phyloP scores from a whole-genome alignment of 305 asterid species.

The Solanum hybrid region DNA sequence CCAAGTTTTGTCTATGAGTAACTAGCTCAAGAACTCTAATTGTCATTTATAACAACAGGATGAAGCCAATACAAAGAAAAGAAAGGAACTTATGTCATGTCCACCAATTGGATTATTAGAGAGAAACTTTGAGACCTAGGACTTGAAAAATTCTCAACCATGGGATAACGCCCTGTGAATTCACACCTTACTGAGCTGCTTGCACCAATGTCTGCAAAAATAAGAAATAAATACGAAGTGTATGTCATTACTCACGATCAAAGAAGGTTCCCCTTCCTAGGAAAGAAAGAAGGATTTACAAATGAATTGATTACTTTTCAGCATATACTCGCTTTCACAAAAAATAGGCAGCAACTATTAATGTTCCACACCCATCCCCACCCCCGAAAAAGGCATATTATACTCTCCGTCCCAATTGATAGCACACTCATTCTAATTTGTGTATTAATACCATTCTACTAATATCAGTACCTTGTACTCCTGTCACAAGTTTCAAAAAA shows the following conservation, averaged over 20 bases:
- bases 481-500: background rate
- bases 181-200: constrained; percentile 11
- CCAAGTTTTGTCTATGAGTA: background rate
- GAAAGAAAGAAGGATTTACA: background rate
- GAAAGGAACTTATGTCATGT: background rate
- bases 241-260: background rate
- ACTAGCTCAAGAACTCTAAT: background rate
- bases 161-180: background rate
- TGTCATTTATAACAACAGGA: background rate
- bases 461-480: background rate
- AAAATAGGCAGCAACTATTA: background rate
- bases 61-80: background rate
- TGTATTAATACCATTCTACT: background rate
- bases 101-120: constrained; percentile 7
- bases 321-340: background rate
- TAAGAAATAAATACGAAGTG: background rate
- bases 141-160: background rate
- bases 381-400: background rate
- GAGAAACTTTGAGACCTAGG: background rate
- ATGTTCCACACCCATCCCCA: background rate
- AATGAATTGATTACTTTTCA: background rate
- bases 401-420: background rate
- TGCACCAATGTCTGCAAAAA: constrained; percentile 14
- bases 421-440: background rate
- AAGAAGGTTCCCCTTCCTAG: background rate